Conservation (phyloP, 1,139 yeast species). For the Entelexis sorbosivorans region DNA sequence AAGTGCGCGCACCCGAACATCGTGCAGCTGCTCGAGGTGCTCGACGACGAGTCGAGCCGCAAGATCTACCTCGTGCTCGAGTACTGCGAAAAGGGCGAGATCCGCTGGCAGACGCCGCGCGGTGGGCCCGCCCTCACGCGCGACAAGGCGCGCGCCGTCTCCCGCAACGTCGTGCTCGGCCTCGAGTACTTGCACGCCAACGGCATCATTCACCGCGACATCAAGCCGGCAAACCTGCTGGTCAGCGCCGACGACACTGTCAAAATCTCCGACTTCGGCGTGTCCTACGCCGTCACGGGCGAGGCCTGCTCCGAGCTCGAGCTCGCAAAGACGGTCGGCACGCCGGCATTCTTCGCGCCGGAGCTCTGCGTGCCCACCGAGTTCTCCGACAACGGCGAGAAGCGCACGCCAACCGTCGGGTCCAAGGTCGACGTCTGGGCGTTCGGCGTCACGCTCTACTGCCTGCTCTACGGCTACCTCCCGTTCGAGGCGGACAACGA, state of each 20-base stretch:
- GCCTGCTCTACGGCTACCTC: constrained; percentile 74
- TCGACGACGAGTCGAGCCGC: constrained; percentile 73
- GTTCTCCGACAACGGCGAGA: constrained; percentile 19
- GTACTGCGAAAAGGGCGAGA: constrained; percentile 85
- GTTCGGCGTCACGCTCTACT: constrained; percentile 80
- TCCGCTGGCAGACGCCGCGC: constrained; percentile 55
- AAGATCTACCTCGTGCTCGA: constrained; percentile 87
- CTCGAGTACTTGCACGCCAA: constrained; percentile 85
- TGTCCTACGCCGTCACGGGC: constrained; percentile 61
- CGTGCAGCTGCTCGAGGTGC: constrained; percentile 73
- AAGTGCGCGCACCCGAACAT: constrained; percentile 87
- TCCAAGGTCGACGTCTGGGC: constrained; percentile 94
- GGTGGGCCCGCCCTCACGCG: constrained; percentile 55
- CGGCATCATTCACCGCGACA: constrained; percentile 93
- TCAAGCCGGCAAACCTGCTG: constrained; percentile 88
- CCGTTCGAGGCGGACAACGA: constrained; percentile 90
- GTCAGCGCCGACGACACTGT: constrained; percentile 63
- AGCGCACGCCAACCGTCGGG: constrained; percentile 40
- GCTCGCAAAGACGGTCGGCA: constrained; percentile 80
- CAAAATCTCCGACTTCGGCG: constrained; percentile 94
- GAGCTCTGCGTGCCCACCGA: constrained; percentile 42
- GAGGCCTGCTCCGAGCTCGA: constrained; percentile 53
- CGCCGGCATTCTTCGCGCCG: constrained; percentile 79
- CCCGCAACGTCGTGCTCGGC: constrained; percentile 80
- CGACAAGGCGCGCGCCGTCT: constrained; percentile 54